Evolutionary conservation across 495 filamentous ascomycete species (phyloP), one percentile per base, ranked within the genome.

Genomic region (Aspergillus avenaceus): DNA sequence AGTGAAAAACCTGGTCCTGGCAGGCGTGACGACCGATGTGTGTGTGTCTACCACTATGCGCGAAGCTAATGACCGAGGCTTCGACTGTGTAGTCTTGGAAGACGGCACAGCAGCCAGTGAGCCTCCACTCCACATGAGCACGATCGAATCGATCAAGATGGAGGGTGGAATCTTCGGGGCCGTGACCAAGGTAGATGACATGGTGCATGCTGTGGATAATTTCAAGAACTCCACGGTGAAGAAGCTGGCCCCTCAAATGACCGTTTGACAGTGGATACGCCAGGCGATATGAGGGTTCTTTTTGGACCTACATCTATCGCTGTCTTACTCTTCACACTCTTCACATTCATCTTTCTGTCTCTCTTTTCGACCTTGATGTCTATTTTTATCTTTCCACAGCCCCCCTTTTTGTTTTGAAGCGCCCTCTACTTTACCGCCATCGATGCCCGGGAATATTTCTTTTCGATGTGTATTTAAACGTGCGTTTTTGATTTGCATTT

Each of bases 21-120:
- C 72, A 12, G 84, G 84, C 2, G 84, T 87, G 7, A 87, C 83
- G 1, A 86, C 84, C 1, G 84, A 88, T 60, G 82, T 84, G 21
- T 88, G 84, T 52, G 84, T 89, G 5, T 80, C 78, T 16, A 84
- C 79, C 1, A 88, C 84, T 1, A 72, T 88, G 49, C 73, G 84
- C 40, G 86, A 89, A 55, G 84, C 83, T 43, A 85, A 84, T 60
- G 86, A 88, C 62, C 80, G 85, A 11, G 86, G 85, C 0, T 89
- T 83, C 56, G 84, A 89, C 52, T 88, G 85, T 43, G 56, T 83
- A n/a, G 40, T 83, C 7, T 47, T 83, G 21, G 67, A 74, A 5
- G 80, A 83, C 59, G 80, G 66, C 12, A 75, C 73, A 49, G 77
- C 74, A 21, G 79, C 81, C 19, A 65, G 59, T 14, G 75, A 80